phyloP scores from a whole-genome alignment of 805 yeast species.

The Lipomyces yamanashiensis region DNA sequence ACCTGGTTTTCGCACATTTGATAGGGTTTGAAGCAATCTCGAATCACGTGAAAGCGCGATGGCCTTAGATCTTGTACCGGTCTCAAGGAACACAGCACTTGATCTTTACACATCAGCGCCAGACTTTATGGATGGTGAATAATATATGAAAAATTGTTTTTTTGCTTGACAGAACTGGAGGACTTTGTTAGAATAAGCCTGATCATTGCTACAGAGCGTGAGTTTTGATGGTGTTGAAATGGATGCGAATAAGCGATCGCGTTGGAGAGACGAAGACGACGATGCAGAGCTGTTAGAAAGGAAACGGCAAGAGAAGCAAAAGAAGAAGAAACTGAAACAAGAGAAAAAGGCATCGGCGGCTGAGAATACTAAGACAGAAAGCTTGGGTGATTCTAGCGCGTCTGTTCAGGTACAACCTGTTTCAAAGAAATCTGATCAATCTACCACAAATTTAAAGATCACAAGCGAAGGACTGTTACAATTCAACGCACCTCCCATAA shows the following conservation, averaged over 20 bases:
- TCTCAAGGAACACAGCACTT: too few relatives aligned
- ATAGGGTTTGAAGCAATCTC: too few relatives aligned
- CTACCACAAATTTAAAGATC: neutral
- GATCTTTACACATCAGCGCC: too few relatives aligned
- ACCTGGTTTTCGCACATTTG: neutral
- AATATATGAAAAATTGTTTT: too few relatives aligned
- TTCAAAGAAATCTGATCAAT: neutral
- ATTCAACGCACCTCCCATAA: constrained; percentile 12
- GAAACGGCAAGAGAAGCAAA: constrained; percentile 23
- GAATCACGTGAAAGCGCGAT: too few relatives aligned
- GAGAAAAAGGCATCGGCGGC: constrained; percentile 19
- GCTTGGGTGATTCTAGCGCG: neutral
- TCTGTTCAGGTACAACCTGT: neutral
- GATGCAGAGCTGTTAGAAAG: constrained; percentile 15
- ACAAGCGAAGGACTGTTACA: constrained; percentile 12
- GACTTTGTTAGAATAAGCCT: too few relatives aligned
- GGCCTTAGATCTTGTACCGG: too few relatives aligned
- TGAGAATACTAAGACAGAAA: neutral
- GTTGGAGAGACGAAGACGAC: constrained; percentile 35
- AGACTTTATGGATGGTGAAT: too few relatives aligned
- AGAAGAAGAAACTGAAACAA: constrained; percentile 22
- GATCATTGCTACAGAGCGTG: neutral
- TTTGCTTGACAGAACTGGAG: too few relatives aligned
- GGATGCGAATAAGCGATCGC: constrained; percentile 25
- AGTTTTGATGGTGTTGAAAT: neutral